Percentiles rank a stretch among this genome's conserved stretches.
Conservation (phyloP, 805 yeast genomes). For the Lipomyces lipofer region DNA sequence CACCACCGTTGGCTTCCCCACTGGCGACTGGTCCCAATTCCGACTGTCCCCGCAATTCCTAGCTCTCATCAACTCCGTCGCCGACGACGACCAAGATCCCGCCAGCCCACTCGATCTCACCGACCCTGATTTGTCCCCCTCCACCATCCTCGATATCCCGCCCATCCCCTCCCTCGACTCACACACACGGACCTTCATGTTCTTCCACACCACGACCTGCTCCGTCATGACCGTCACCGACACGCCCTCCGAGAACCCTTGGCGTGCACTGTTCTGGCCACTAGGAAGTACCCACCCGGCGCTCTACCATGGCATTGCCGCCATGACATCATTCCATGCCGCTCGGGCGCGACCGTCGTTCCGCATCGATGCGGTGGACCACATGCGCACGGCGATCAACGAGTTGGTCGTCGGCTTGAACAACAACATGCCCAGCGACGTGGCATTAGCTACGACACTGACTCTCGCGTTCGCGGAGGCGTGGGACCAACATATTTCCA, state of each 20-base stretch:
- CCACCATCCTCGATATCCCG: constrained; percentile 16
- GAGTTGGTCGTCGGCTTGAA: constrained; percentile 60
- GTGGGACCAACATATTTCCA: constrained; percentile 66
- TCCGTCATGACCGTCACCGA: constrained; percentile 63
- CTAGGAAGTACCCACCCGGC: constrained; percentile 57
- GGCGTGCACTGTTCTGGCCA: constrained; percentile 61
- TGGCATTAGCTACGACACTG: constrained; percentile 65
- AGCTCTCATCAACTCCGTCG: neutral
- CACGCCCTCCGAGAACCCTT: constrained; percentile 68
- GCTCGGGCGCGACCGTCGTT: constrained; percentile 45
- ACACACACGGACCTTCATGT: constrained; percentile 33
- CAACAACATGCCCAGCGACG: constrained; percentile 52
- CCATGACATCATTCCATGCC: constrained; percentile 66
- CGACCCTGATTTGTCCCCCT: too few relatives aligned
- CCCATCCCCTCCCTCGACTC: constrained; percentile 26
- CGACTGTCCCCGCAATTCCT: constrained; percentile 4
- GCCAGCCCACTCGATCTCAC: constrained; percentile 17
- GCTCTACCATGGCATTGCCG: constrained; percentile 60
- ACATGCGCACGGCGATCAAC: constrained; percentile 61
- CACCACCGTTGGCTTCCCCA: neutral
- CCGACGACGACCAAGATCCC: constrained; percentile 10
- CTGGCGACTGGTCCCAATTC: constrained; percentile 9
- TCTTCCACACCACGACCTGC: constrained; percentile 51
- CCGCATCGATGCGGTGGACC: constrained; percentile 52
- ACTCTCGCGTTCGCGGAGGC: constrained; percentile 65